Percentiles rank a stretch among this genome's conserved stretches.
phyloP scores from a whole-genome alignment of 345 rosid genomes.

The Syzygium grande region DNA sequence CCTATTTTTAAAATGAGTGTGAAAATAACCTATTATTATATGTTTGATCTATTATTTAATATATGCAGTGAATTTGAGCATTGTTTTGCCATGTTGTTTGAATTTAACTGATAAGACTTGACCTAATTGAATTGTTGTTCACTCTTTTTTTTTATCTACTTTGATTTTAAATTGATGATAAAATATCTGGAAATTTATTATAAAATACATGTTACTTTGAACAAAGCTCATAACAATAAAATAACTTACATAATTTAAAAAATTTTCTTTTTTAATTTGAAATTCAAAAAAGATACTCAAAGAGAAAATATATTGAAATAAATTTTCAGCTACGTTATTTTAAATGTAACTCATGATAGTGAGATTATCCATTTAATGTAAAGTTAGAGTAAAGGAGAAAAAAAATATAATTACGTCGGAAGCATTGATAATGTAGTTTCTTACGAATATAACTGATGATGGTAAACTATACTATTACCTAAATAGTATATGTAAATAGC shows the following conservation, averaged over 20 bases:
- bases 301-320: neutral
- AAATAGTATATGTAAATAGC: neutral
- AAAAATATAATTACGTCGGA: neutral
- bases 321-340: neutral
- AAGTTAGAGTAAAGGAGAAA: neutral
- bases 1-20: neutral
- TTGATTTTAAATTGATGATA: neutral
- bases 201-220: rapidly evolving
- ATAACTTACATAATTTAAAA: neutral
- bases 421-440: neutral
- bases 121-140: neutral
- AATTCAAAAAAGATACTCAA: neutral
- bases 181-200: neutral
- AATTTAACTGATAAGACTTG: neutral
- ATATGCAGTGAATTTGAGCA: neutral
- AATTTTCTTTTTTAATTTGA: neutral
- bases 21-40: neutral
- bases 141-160: neutral
- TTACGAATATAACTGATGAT: neutral
- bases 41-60: neutral
- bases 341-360: neutral
- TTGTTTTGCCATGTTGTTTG: neutral
- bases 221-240: rapidly evolving
- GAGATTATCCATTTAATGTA: neutral
- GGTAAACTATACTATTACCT: neutral